A percentile compares a stretch with the other conserved stretches of the same genome.
These are phyloP conservation scores for Fraxinus dipetala DNA, from an alignment of 305 asterid species.

Conservation along the genomic window DNA sequence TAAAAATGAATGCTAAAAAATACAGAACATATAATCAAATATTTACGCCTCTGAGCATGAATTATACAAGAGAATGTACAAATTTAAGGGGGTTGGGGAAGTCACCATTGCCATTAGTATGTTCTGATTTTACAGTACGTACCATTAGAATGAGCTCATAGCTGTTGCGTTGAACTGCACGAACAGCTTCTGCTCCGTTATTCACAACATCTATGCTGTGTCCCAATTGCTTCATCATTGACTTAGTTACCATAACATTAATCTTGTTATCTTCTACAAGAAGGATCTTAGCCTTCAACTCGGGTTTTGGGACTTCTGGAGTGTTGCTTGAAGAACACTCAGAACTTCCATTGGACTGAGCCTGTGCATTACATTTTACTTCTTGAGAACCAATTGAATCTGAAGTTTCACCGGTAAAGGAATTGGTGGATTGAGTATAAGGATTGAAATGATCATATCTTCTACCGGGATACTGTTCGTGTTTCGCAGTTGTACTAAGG, in stretches of 20 bases:
- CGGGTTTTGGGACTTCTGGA: conserved; percentile 29
- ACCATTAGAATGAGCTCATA: conserved; percentile 83
- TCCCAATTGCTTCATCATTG: conserved; percentile 88
- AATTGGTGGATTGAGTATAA: conserved; percentile 22
- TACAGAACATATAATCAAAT: neutral
- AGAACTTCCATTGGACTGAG: conserved; percentile 28
- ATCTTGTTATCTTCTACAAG: conserved; percentile 84
- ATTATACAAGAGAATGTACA: neutral
- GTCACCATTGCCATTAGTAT: neutral
- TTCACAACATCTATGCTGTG: conserved; percentile 57
- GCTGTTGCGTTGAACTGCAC: conserved; percentile 47
- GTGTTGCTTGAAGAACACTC: conserved; percentile 49
- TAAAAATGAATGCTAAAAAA: neutral
- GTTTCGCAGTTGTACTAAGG: conserved; percentile 21
- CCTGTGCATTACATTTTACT: conserved; percentile 22
- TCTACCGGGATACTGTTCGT: conserved; percentile 13
- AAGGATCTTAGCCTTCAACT: conserved; percentile 63
- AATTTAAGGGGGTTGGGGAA: neutral
- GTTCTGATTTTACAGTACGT: conserved; percentile 6
- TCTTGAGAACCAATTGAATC: conserved; percentile 28
- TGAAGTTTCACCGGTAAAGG: conserved; percentile 28
- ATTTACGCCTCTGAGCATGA: neutral
- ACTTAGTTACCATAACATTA: conserved; percentile 71
- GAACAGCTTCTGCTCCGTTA: conserved; percentile 77
- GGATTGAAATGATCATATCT: conserved; percentile 21